These are phyloP conservation scores for Leucoagaricus sp. DNA, from an alignment of 1,284 basidiomycete genomes.

Conservation along the genomic window DNA sequence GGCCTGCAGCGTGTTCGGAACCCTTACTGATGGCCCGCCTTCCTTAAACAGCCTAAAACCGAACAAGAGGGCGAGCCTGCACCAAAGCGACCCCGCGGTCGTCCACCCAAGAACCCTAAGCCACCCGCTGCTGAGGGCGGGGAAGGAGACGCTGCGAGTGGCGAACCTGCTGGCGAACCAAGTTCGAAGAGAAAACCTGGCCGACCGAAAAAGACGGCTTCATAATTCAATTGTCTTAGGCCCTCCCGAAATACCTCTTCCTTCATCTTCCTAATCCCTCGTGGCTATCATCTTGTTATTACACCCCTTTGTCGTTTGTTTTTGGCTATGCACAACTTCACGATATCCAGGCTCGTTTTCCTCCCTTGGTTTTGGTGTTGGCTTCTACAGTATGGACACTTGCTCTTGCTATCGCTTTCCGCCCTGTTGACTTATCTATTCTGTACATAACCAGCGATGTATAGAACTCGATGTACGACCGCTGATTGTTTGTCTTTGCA, in stretches of 20 bases:
- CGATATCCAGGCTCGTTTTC: conserved; percentile 31
- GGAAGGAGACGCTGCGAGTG: conserved; percentile 26
- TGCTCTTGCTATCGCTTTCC: conserved; percentile 32
- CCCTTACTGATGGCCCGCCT: conserved; percentile 17
- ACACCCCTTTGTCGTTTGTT: conserved; percentile 14
- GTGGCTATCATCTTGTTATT: conserved; percentile 16
- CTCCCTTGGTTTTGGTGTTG: conserved; percentile 17
- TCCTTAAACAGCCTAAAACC: conserved; percentile 53
- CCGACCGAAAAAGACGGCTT: conserved; percentile 66
- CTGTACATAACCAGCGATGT: conserved; percentile 37
- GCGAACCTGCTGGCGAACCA: conserved; percentile 42
- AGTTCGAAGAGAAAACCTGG: conserved; percentile 68
- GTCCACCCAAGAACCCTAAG: conserved; percentile 70
- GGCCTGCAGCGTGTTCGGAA: conserved; percentile 17
- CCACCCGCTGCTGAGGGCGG: conserved; percentile 44
- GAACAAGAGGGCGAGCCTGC: conserved; percentile 52
- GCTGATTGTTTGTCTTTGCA: conserved; percentile 20
- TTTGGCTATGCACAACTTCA: conserved; percentile 20
- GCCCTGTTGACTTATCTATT: conserved; percentile 36
- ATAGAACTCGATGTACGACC: conserved; percentile 29
- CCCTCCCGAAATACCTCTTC: conserved; percentile 4
- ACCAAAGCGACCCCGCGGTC: conserved; percentile 68
- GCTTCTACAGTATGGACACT: conserved; percentile 27
- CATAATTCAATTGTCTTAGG: conserved; percentile 22
- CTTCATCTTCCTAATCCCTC: conserved; percentile 13